Base-by-base conservation (phyloP, 306 rosid species). In the Alnus glutinosa region DNA sequence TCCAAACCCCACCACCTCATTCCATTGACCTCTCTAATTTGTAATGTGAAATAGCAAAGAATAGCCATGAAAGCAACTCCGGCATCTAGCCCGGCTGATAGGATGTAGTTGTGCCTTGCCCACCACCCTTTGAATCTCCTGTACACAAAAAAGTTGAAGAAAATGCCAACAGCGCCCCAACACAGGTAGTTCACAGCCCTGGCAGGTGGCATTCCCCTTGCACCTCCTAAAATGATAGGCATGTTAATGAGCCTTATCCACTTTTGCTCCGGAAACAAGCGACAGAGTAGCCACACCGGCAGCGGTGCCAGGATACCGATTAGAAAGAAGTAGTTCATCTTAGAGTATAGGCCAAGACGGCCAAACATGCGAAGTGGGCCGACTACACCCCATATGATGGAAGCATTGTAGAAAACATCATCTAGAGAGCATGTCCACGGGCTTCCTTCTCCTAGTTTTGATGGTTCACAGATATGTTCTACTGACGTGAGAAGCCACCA, bases 391-490 rank as follows among this genome's bases (percentile, higher is more conserved):
- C 97, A 93, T 55, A 91, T 91, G 75, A 93, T 87, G 7, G 98
- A 93, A 37, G 98, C 98, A 55, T 84, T 87, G 74, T 86, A 93
- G 58, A 91, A 87, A 30, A 93, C 94, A 14, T 83, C 87, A 14
- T 86, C 90, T 0, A 85, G 82, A 0, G 98, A 93, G 78, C 97
- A 91, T 37, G 91, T 91, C 94, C 97, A 93, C 36, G 97, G 93
- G 78, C 97, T 91, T 9, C 90, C 92, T 8, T 32, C 77, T 3
- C 91, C 86, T 32, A 91, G 73, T 7, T 44, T 7, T 0, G 54
- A 0, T 30, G 49, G 18, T 47, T 90, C 77, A 63, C 93, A 93
- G 0, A 90, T 90, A 85, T 93, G 1, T 8, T 67, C 84, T 9
- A 90, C 49, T 0, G 73, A 39, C 4, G 78, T 76, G 1, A 93